Conservation (phyloP, 129 eudicot genomes). For the Heracleum sosnowskyi region DNA sequence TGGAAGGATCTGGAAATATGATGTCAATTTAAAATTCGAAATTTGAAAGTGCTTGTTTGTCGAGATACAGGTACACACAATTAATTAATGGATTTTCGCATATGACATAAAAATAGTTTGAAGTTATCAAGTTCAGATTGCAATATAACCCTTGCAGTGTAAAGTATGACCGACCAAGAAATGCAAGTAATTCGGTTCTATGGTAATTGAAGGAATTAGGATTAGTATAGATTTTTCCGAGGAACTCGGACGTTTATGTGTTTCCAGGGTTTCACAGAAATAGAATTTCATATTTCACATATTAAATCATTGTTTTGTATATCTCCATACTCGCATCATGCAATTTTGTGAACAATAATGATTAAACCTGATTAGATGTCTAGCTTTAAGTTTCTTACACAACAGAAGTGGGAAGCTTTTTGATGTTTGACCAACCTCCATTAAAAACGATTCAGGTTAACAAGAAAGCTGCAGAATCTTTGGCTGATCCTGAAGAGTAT, state of each 20-base stretch:
- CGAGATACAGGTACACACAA: no score
- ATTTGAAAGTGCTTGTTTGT: not conserved
- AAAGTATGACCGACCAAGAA: not conserved
- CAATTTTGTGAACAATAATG: not conserved
- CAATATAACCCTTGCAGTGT: not conserved
- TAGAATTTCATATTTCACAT: not conserved
- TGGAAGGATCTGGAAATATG: not conserved
- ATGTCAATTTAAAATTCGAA: not conserved
- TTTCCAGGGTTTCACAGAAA: not conserved
- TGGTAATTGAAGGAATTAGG: not conserved
- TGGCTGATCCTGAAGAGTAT: slow-evolving; percentile 95
- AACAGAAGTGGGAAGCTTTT: not conserved
- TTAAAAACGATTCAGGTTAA: slow-evolving; percentile 54
- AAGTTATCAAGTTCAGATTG: not conserved
- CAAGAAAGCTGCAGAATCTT: slow-evolving; percentile 95
- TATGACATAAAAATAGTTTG: not conserved
- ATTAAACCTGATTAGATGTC: not conserved
- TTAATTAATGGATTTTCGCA: not conserved
- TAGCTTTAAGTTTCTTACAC: not conserved
- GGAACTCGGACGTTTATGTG: not conserved
- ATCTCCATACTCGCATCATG: not conserved
- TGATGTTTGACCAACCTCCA: slow-evolving; percentile 15
- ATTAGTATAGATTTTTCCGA: not conserved
- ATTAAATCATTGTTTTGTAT: not conserved
- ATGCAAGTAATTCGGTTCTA: not conserved